Conservation (phyloP, 495 filamentous ascomycete species). For the Pyrenopolyporus hunteri region DNA sequence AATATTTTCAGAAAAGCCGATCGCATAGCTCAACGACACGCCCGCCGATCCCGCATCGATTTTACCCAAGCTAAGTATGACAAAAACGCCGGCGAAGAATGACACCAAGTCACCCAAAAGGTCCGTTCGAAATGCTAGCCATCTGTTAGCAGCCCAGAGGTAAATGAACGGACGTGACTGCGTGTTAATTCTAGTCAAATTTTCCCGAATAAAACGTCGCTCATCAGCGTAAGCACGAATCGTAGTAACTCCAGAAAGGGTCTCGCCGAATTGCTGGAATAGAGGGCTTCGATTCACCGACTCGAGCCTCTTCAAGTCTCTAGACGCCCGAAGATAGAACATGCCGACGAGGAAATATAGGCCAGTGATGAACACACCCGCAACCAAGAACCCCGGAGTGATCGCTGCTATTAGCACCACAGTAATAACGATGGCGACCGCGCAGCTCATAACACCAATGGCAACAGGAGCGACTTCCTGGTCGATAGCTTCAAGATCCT, state of each 20-base stretch:
- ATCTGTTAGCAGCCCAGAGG: conserved; percentile 96
- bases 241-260: conserved; percentile 92
- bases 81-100: conserved; percentile 93
- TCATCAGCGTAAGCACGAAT: conserved; percentile 98
- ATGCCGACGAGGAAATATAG: conserved; percentile 83
- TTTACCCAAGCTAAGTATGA: conserved; percentile 79
- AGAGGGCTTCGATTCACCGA: conserved; percentile 93
- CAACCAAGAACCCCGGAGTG: conserved; percentile 89
- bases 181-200: conserved; percentile 84
- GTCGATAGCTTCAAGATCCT: conserved; percentile 93
- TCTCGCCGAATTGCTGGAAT: conserved; percentile 98
- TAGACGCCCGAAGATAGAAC: conserved; percentile 89
- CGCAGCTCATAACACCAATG: conserved; percentile 63
- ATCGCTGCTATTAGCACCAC: conserved; percentile 90
- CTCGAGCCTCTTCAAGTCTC: conserved; percentile 93
- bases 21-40: conserved; percentile 95
- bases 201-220: conserved; percentile 90
- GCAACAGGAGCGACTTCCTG: conserved; percentile 95
- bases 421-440: conserved; percentile 77
- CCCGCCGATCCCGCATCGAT: conserved; percentile 95
- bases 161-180: conserved; percentile 95
- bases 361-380: conserved; percentile 81
- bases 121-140: conserved; percentile 94
- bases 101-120: conserved; percentile 87
- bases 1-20: conserved; percentile 96